Percentiles rank a stretch among this genome's conserved stretches.
phyloP scores from a whole-genome alignment of 1,139 yeast species.

The Blastobotrys aristatus region DNA sequence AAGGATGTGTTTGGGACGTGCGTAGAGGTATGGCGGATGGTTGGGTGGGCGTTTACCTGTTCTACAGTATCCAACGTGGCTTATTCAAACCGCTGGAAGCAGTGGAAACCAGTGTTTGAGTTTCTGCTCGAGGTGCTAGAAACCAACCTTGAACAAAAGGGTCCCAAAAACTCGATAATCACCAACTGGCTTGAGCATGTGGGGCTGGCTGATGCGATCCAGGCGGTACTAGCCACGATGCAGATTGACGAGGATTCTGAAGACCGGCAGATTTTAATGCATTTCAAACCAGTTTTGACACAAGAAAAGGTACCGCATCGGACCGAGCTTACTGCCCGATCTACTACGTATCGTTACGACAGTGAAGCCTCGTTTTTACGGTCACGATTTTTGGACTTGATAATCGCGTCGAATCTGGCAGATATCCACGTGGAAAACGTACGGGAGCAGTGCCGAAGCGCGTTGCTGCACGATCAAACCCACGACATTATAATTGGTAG shows the following conservation, averaged over 20 bases:
- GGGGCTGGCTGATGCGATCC: slow-evolving; percentile 1
- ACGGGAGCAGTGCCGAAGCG: slow-evolving; percentile 7
- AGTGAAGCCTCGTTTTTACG: slow-evolving; percentile 11
- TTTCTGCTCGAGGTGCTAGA: slow-evolving; percentile 18
- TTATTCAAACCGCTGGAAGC: slow-evolving; percentile 19
- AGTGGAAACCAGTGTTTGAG: slow-evolving; percentile 16
- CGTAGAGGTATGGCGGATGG: slow-evolving; percentile 15
- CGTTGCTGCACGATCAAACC: not conserved
- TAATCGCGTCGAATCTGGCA: not conserved
- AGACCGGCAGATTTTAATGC: not conserved
- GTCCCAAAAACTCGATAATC: not conserved
- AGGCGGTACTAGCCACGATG: slow-evolving; percentile 8
- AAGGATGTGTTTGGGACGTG: not conserved
- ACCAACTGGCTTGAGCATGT: slow-evolving; percentile 2
- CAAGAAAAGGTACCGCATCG: slow-evolving; percentile 5
- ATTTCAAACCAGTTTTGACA: not conserved
- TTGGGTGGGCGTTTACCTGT: slow-evolving; percentile 23
- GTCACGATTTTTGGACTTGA: slow-evolving; percentile 13
- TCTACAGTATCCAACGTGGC: slow-evolving; percentile 16
- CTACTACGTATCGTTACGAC: slow-evolving; percentile 7
- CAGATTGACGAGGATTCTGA: not conserved
- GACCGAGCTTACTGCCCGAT: not conserved
- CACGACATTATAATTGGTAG: not conserved
- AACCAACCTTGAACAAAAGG: slow-evolving; percentile 9
- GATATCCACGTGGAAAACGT: not conserved